Base-by-base conservation (phyloP, 2,329 filamentous ascomycete genomes). In the Ceratocystis colombiana region DNA sequence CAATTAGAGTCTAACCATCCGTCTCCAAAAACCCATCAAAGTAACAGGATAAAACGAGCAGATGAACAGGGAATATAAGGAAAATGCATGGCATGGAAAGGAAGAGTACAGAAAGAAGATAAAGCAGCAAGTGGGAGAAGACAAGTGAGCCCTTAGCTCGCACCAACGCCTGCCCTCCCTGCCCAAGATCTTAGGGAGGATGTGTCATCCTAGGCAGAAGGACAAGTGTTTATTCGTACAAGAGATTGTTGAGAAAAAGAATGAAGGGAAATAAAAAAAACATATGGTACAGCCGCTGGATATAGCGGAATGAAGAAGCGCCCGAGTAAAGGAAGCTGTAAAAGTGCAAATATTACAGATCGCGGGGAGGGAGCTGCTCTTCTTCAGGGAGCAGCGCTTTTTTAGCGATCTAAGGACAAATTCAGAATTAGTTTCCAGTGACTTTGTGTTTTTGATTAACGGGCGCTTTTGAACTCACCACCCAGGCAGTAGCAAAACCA, bases 401-500 rank as follows among this genome's bases (percentile, higher is more conserved):
- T 61, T 68, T 68, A 62, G 66, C 62, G 37, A 70, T 67, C 69
- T 70, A 61, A 20, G n/a, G n/a, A 66, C 33, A 30, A 12, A 20
- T 64, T 68, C 63, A 69, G 61, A 22, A 59, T 48, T 6, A 30
- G 17, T n/a, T 59, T 25, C 28, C 33, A 30, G 22, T 3, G 33
- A n/a, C 15, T 37, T 37, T 17, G 28, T 17, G 30, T 15, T n/a
- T 37, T n/a, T 20, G 2, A 59, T 10, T 2, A 10, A n/a, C n/a
- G 6, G 3, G 22, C 28, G 5, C 61, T 55, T 46, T 20, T 5
- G 62, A 62, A 85, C 89, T 78, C 85, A 99, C 93, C 73, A 92
- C 88, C 94, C 95, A 99, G 68, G 79, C 83, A 70, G 89, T 91
- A 66, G 94, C 95, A 69, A 94, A 82, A 53, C 86, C 84, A 64